Base-by-base conservation (phyloP, 2,329 filamentous ascomycete species). In the Aspergillus udagawae region DNA sequence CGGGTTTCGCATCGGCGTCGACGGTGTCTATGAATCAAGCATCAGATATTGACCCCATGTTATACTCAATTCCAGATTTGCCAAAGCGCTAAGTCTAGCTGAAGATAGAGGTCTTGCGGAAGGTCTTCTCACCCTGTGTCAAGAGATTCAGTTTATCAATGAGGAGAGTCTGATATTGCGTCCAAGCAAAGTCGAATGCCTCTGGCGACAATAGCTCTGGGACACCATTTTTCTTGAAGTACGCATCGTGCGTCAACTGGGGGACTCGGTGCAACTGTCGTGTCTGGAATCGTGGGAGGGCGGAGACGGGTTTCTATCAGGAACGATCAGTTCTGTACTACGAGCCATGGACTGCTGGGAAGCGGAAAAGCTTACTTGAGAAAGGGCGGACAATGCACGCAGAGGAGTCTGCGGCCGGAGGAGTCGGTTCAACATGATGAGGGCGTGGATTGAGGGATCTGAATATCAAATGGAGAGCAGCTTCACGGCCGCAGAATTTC, bases 101-200 rank as follows among this genome's bases (percentile, higher is more conserved):
- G 25, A 28, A n/a, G 21, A 32, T n/a, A 8, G 25, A 29, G n/a
- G 27, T 35, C 41, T 12, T 49, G 27, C 38, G 50, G 54, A 49
- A 49, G 51, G 57, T 35, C 32, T 53, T 53, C 69, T 65, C 82
- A 92, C 92, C 92, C 62, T 82, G 84, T 60, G 85, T 88, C 68
- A 89, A 74, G 57, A 80, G 76, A 75, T 95, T 95, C 72, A 97
- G 82, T 75, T 89, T 89, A 61, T 91, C 80, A 53, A 92, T 74
- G 68, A 93, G 81, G 63, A 88, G 76, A 41, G 78, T 71, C 81
- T 96, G 92, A 78, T 97, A 96, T 69, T 92, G 81, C 35, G 83
- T 87, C 87, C 91, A 99, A 51, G 92, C 87, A 54, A 90, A 82
- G 55, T 88, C 77, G 75, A 90, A 95, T 54, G 84, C 90, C 52